These are phyloP conservation scores for Hyaloscypha hepaticicola DNA, from an alignment of 495 filamentous ascomycete genomes.

Conservation along the genomic window DNA sequence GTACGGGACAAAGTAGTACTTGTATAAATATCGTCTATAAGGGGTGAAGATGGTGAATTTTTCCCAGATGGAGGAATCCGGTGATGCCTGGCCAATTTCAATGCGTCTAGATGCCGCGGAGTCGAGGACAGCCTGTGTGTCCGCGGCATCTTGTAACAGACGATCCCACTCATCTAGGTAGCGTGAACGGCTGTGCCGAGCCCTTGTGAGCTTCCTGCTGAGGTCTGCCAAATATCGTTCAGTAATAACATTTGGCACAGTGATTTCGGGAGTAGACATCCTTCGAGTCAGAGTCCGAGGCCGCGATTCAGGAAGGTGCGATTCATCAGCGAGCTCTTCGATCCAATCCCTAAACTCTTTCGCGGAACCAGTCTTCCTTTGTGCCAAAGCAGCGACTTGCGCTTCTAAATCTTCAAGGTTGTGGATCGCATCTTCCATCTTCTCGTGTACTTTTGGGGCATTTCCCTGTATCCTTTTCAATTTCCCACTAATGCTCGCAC, in stretches of 20 bases:
- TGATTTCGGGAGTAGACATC: conserved; percentile 40
- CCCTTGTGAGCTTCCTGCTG: conserved; percentile 74
- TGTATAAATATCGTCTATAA: conserved; percentile 76
- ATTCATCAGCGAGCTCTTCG: conserved; percentile 77
- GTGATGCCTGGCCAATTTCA: conserved; percentile 62
- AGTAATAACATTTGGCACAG: conserved; percentile 80
- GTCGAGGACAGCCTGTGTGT: conserved; percentile 80
- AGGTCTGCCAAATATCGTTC: conserved; percentile 90
- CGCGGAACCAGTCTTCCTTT: conserved; percentile 80
- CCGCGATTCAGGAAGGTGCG: conserved; percentile 62
- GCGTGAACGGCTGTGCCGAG: conserved; percentile 76
- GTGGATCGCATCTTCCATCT: conserved; percentile 79
- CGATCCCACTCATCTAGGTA: conserved; percentile 86
- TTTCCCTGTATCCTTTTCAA: conserved; percentile 72
- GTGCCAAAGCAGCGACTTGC: conserved; percentile 73
- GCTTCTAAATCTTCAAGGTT: conserved; percentile 78
- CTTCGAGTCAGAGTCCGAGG: conserved; percentile 43
- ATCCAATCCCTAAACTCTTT: conserved; percentile 90
- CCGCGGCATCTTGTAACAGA: conserved; percentile 67
- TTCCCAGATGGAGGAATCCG: conserved; percentile 52
- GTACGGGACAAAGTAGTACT: conserved; percentile 68
- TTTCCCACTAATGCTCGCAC: conserved; percentile 68
- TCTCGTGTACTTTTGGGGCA: conserved; percentile 82
- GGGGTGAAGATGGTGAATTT: conserved; percentile 69
- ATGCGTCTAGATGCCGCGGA: conserved; percentile 77